Evolutionary conservation across 192 early-diverging fungal genomes (phyloP), one percentile per base, ranked within the genome.

Genomic region (Coemansia sp.): DNA sequence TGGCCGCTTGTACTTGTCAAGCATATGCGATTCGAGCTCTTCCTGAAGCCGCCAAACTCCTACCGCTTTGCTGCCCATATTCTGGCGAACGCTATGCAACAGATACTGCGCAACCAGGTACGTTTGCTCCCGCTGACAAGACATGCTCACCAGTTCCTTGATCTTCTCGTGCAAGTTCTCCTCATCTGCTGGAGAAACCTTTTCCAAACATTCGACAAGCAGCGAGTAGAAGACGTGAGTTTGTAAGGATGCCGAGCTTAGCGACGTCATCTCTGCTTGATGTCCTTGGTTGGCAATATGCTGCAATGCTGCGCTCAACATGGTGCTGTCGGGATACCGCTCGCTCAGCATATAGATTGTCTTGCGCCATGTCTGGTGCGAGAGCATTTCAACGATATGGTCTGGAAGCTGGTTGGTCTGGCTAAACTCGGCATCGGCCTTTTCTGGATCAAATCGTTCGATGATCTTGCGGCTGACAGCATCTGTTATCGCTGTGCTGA

Each of bases 301-400:
- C 82, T 84, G 86, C 42, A 88, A 83, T 10, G 82, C 80, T 41
- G 79, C 79, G 40, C 83, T 83, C 5, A 90, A 50, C 59, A 90
- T 83, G 6, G 57, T 50, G 51, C 86, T 83, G n/a, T 72, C 71
- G 12, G 85, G 81, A 49, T 90, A 59, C 23, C 70, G 67, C 33
- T 86, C 86, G 38, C 84, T 81, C 3, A 90, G 63, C 15, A 81
- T 81, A 51, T 90, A 90, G 15, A 88, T 82, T 12, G 80, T 70
- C 20, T 70, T 77, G 65, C 88, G 81, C 86, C 86, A 90, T 23
- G 67, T 75, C 16, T 68, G 61, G 59, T 86, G 78, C 18, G 81
- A 55, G 14, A 87, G 81, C 78, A 90, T 80, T 3, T 64, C 65
- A 18, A 54, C 42, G 9, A 89, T 61, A 72, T 84, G 85, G n/a